Evolutionary conservation across 805 yeast species (phyloP), one percentile per base, ranked within the genome.

Genomic region (Kockiozyma suomiensis): DNA sequence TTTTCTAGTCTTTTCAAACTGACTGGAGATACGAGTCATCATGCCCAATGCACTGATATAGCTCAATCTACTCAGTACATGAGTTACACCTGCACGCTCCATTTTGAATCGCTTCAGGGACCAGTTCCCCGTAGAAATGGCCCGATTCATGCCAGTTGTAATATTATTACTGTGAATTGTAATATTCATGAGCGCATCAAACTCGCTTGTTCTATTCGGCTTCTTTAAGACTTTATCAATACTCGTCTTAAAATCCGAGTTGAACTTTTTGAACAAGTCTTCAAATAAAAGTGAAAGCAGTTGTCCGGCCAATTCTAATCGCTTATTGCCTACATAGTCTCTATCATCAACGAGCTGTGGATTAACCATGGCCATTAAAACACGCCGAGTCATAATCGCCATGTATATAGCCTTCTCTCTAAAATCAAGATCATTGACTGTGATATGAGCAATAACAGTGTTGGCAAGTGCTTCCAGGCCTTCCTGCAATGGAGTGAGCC

Each of bases 1-100:
- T 74, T 94, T 94, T 77, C 99, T 82, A 1, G 98, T 91, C 74
- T 94, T 94, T 74, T 94, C 99, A 71, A 94, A 94, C 75, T 94
- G 99, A n/a, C 98, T 93, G 5, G 97, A 90, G 55, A 94, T 94
- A 78, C 99, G 87, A 12, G 99, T 94, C 99, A 94, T 94, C 99
- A 94, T 94, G 70, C 99, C 99, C 62, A 94, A 78, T 0, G 99
- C 99, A 7, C 96, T 86, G 48, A 94, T 93, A 73, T 90, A 94
- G 21, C 97, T 88, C 59, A 94, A 77, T 71, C 99, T 83, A 60
- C 96, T 87, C 57, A 94, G 79, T 41, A 94, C 97, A 73, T 94
- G 99, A 2, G 99, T 94, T 54, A 94, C 99, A 77, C 99, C 99
- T 0, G 99, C 99, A 63, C 99, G 84, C 76, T 94, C 99, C 99